Evolutionary conservation across 2,329 filamentous ascomycete genomes (phyloP).

Genomic region (Microcera coccophila): DNA sequence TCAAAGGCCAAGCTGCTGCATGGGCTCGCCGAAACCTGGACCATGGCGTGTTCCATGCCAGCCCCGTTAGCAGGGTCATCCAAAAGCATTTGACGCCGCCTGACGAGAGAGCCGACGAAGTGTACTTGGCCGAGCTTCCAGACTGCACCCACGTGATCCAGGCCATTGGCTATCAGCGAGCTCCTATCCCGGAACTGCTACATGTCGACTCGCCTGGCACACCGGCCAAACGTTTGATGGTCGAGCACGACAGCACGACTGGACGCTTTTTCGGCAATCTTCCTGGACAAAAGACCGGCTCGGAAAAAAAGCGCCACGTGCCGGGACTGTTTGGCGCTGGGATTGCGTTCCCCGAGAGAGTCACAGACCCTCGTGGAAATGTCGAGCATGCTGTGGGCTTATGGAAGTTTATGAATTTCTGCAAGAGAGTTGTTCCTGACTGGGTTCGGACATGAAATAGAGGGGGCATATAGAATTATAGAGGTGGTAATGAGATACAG

Average conservation of each 20-base stretch:
- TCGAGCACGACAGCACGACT: constrained; percentile 38
- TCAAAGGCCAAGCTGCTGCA: constrained; percentile 58
- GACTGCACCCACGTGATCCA: constrained; percentile 52
- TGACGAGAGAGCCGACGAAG: constrained; percentile 38
- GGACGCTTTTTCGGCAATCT: constrained; percentile 16
- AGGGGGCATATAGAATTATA: no score
- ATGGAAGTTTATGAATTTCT: constrained; percentile 63
- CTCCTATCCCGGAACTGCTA: constrained; percentile 46
- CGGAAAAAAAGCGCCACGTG: constrained; percentile 33
- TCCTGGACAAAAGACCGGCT: not conserved
- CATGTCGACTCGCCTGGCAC: constrained; percentile 18
- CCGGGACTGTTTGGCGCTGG: constrained; percentile 57
- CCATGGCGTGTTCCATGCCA: constrained; percentile 42
- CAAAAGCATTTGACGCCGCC: constrained; percentile 43
- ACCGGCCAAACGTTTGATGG: constrained; percentile 39
- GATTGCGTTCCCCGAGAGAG: constrained; percentile 60
- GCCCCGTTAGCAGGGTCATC: constrained; percentile 44
- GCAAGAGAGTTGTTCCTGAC: constrained; percentile 49
- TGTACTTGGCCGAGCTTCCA: constrained; percentile 45
- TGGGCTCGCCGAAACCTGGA: constrained; percentile 59
- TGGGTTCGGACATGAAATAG: no score
- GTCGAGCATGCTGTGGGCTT: constrained; percentile 60
- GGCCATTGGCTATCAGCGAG: constrained; percentile 54
- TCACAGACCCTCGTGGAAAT: constrained; percentile 58
- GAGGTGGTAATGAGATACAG: no score